These are phyloP conservation scores for Komagataella mondaviorum DNA, from an alignment of 805 yeast species.

Conservation along the genomic window DNA sequence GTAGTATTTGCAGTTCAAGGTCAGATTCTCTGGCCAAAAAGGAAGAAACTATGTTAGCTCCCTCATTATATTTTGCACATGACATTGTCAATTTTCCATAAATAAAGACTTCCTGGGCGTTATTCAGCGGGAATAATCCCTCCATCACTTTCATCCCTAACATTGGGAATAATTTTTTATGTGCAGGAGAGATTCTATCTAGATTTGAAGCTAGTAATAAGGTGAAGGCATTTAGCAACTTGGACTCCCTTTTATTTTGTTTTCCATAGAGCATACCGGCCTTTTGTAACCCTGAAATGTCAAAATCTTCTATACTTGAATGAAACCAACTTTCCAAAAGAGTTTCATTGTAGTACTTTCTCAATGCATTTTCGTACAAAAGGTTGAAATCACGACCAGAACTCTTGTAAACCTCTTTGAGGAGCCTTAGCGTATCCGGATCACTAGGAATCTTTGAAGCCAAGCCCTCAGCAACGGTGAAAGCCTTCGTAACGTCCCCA, in stretches of 20 bases:
- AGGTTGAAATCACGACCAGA: slow-evolving; percentile 27
- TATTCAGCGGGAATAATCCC: slow-evolving; percentile 32
- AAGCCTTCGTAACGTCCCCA: slow-evolving; percentile 21
- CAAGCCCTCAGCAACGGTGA: slow-evolving; percentile 16
- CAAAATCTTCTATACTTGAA: slow-evolving; percentile 29
- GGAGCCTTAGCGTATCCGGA: slow-evolving; percentile 31
- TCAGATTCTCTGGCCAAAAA: slow-evolving; percentile 30
- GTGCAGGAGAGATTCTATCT: slow-evolving; percentile 25
- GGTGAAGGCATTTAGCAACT: slow-evolving; percentile 44
- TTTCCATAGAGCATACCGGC: slow-evolving; percentile 31
- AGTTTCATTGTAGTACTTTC: slow-evolving; percentile 38
- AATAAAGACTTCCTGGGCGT: slow-evolving; percentile 57
- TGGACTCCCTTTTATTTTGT: slow-evolving; percentile 18
- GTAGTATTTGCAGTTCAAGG: slow-evolving; percentile 47
- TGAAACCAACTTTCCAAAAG: slow-evolving; percentile 45
- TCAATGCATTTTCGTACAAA: slow-evolving; percentile 44
- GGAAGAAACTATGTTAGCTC: slow-evolving; percentile 15
- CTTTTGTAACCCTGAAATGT: slow-evolving; percentile 40
- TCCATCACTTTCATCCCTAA: slow-evolving; percentile 48
- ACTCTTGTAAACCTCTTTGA: slow-evolving; percentile 29
- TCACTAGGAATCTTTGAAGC: slow-evolving; percentile 35
- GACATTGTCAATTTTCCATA: slow-evolving; percentile 34
- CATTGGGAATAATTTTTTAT: slow-evolving; percentile 37
- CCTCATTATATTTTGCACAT: slow-evolving; percentile 19
- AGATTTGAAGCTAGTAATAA: slow-evolving; percentile 26